These are phyloP conservation scores for Albizia julibrissin DNA, from an alignment of 306 rosid genomes.

Conservation along the genomic window DNA sequence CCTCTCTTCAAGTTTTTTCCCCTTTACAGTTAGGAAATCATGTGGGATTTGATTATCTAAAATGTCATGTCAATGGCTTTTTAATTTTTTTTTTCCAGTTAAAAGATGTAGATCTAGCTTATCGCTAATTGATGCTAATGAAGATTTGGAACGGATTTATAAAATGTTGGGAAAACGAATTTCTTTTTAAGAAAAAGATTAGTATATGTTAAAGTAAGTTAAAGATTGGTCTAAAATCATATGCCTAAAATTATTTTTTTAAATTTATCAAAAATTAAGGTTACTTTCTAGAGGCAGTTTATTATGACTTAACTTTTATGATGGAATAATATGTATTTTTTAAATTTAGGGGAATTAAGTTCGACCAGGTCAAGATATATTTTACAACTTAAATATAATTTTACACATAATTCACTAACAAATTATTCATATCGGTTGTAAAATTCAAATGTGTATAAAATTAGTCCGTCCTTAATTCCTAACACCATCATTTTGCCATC, in stretches of 20 bases:
- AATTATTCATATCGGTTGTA: no score
- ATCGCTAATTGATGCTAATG: background rate
- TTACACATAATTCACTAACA: no score
- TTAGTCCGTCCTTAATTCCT: background rate
- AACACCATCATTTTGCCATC: background rate
- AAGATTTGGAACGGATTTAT: background rate
- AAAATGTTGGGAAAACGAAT: background rate
- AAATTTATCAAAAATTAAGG: no score
- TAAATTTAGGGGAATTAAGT: background rate
- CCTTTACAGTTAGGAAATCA: background rate
- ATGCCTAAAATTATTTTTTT: background rate
- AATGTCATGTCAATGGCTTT: background rate
- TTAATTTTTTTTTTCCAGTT: background rate
- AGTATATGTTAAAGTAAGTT: background rate
- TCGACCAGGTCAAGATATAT: background rate
- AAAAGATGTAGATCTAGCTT: background rate
- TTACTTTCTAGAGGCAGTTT: background rate
- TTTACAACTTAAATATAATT: background rate
- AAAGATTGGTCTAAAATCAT: background rate
- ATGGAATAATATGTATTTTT: background rate
- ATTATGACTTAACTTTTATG: background rate
- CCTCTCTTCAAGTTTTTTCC: background rate
- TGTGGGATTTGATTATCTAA: background rate
- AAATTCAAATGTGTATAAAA: no score
- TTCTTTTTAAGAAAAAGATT: background rate